Evolutionary conservation across 1,284 basidiomycete species (phyloP).

Genomic region (Pterulicium gracile): DNA sequence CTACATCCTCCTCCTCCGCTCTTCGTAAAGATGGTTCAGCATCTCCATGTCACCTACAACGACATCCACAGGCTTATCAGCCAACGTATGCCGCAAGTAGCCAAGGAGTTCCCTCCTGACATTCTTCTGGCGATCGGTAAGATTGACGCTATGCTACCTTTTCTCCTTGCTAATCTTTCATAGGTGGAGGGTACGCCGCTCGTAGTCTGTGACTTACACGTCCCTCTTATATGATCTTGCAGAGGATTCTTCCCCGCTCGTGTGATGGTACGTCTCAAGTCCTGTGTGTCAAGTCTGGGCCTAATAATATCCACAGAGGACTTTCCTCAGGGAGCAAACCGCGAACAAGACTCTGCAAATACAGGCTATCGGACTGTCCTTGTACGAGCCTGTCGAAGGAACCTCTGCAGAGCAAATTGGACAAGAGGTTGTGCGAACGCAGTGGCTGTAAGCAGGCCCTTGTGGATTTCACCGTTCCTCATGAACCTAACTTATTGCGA

Average conservation of each 20-base stretch:
- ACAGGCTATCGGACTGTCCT: constrained; percentile 84
- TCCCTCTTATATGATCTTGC: constrained; percentile 13
- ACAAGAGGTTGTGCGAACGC: constrained; percentile 79
- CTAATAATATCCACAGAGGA: constrained; percentile 41
- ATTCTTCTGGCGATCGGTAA: constrained; percentile 73
- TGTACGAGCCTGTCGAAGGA: constrained; percentile 81
- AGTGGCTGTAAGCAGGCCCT: constrained; percentile 68
- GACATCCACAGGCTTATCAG: constrained; percentile 77
- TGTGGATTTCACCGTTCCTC: not conserved
- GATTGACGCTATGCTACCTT: too few species aligned
- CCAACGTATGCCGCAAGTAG: constrained; percentile 47
- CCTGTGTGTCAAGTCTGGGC: constrained; percentile 5
- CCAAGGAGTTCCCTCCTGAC: constrained; percentile 62
- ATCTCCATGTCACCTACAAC: constrained; percentile 70
- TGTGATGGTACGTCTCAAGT: constrained; percentile 51
- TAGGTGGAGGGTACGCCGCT: constrained; percentile 67
- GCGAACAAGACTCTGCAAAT: constrained; percentile 80
- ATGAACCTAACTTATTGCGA: constrained; percentile 5
- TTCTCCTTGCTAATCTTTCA: constrained; percentile 9
- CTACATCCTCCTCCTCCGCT: constrained; percentile 5
- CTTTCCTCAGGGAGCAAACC: constrained; percentile 70
- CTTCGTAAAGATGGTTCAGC: constrained; percentile 38
- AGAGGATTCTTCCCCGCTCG: constrained; percentile 93
- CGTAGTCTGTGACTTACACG: constrained; percentile 7
- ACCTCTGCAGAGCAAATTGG: constrained; percentile 71